A percentile compares a stretch with the other conserved stretches of the same genome.
phyloP scores from a whole-genome alignment of 148 eudicot genomes.

The Rheum nobile region DNA sequence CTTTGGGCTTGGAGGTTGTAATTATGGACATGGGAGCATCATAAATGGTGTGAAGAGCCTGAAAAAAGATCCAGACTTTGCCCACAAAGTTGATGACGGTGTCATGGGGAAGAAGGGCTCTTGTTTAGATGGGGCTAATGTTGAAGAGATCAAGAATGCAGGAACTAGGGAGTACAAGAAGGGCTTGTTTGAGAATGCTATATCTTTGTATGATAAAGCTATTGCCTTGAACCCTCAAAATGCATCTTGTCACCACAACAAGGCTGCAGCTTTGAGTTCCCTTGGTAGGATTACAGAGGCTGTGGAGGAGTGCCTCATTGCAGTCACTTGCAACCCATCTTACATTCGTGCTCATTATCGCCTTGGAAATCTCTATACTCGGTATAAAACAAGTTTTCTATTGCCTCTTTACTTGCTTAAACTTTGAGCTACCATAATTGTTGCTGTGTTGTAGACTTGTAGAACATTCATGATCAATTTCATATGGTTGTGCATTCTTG shows the following conservation, averaged over 20 bases:
- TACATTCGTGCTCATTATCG: constrained; percentile 36
- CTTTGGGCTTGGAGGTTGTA: constrained; percentile 18
- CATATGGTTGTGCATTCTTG: too few species aligned
- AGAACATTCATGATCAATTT: neutral
- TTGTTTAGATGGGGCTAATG: constrained; percentile 6
- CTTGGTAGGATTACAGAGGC: constrained; percentile 36
- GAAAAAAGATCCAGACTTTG: neutral
- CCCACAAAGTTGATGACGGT: neutral
- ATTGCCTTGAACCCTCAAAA: constrained; percentile 28
- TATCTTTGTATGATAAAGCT: constrained; percentile 28
- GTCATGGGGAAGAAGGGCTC: constrained; percentile 9
- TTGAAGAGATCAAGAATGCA: constrained; percentile 29
- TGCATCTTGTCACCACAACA: constrained; percentile 29
- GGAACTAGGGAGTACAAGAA: constrained; percentile 37
- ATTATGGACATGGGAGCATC: constrained; percentile 45
- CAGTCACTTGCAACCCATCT: constrained; percentile 22
- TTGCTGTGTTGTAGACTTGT: neutral
- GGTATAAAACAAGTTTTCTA: constrained; percentile 12
- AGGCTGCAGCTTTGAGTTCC: constrained; percentile 34
- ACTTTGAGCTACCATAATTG: neutral
- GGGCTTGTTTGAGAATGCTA: constrained; percentile 22
- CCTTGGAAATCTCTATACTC: constrained; percentile 31
- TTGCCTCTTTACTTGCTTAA: neutral
- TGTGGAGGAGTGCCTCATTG: constrained; percentile 31
- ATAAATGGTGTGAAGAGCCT: constrained; percentile 20